Conservation (phyloP, 306 rosid genomes). For the Cicer arietinum region DNA sequence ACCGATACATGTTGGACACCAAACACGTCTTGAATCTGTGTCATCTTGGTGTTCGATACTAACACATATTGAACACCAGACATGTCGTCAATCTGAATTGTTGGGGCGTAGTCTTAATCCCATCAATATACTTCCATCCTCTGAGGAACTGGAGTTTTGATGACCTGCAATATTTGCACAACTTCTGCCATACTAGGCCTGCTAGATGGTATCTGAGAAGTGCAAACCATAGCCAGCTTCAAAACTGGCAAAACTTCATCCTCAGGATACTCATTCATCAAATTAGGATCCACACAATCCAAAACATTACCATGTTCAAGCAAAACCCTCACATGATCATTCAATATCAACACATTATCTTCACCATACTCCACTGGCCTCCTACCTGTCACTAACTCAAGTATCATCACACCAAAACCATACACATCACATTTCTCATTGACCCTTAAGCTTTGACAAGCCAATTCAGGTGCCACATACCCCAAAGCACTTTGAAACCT, state of each 20-base stretch:
- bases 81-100: no score
- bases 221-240: slow-evolving; percentile 78
- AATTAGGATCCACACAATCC: slow-evolving; percentile 70
- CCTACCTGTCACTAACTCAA: slow-evolving; percentile 81
- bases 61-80: no score
- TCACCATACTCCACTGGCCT: slow-evolving; percentile 90
- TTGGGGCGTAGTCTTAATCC: background rate
- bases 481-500: slow-evolving; percentile 80
- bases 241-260: slow-evolving; percentile 84
- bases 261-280: slow-evolving; percentile 67
- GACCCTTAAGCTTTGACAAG: slow-evolving; percentile 84
- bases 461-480: slow-evolving; percentile 82
- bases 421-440: slow-evolving; percentile 84
- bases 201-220: slow-evolving; percentile 82
- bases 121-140: slow-evolving; percentile 63
- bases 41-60: no score
- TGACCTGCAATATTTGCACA: slow-evolving; percentile 75
- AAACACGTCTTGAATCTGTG: no score
- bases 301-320: slow-evolving; percentile 80
- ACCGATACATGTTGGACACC: no score
- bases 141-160: slow-evolving; percentile 80
- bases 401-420: slow-evolving; percentile 78
- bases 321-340: slow-evolving; percentile 71
- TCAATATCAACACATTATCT: slow-evolving; percentile 75
- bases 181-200: slow-evolving; percentile 93